phyloP scores from a whole-genome alignment of 177 flowering plant genomes.

The Vitis hybrid region DNA sequence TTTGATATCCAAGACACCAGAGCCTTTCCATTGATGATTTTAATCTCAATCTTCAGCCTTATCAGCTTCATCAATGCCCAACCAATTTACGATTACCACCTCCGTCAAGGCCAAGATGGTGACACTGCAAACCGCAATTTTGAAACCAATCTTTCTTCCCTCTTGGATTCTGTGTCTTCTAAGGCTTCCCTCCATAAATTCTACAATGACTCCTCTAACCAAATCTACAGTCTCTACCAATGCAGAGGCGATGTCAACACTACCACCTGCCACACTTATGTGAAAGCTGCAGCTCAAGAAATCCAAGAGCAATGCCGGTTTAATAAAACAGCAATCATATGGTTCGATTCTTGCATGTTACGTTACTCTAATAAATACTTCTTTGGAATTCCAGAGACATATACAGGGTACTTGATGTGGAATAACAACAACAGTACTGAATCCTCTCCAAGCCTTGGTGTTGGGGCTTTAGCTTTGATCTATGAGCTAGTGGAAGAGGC shows the following conservation, averaged over 20 bases:
- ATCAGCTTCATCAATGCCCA: no score
- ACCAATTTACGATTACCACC: no score
- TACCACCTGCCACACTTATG: conserved; percentile 3
- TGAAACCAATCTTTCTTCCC: not conserved
- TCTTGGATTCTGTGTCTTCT: not conserved
- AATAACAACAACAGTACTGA: not conserved
- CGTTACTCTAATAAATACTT: conserved; percentile 9
- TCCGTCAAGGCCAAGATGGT: no score
- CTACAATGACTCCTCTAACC: no score
- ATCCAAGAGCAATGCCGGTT: not conserved
- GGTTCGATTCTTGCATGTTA: conserved; percentile 20
- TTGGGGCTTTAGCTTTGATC: no score
- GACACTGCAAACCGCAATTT: no score
- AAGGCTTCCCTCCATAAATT: no score
- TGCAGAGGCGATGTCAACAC: no score
- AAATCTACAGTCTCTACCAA: no score
- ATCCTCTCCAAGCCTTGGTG: no score
- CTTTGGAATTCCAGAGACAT: not conserved
- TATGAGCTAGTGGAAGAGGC: no score
- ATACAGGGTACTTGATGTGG: not conserved
- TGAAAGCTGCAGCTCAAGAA: not conserved
- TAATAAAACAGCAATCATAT: conserved; percentile 1
- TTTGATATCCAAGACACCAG: not conserved
- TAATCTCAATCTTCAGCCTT: not conserved
- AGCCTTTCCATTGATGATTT: not conserved